Evolutionary conservation across 345 rosid genomes (phyloP).

Genomic region (Conringia planisiliqua): DNA sequence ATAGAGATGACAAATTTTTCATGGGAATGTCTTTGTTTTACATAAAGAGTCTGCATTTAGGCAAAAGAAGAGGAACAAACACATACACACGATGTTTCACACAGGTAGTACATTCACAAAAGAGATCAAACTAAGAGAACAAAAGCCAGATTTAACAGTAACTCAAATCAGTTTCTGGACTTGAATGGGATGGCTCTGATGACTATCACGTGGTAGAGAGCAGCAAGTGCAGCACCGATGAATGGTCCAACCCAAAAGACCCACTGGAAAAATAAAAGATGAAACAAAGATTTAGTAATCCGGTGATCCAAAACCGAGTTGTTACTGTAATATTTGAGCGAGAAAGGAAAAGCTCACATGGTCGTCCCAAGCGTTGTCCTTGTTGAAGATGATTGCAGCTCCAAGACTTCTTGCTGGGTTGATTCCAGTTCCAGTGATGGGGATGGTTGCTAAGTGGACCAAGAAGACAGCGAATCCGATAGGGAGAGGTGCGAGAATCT

Average conservation of each 20-base stretch:
- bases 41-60: conserved; percentile 6
- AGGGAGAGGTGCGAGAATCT: conserved; percentile 49
- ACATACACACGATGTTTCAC: conserved; percentile 17
- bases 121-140: conserved; percentile 22
- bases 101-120: conserved; percentile 21
- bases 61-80: conserved; percentile 20
- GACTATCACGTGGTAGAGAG: conserved; percentile 50
- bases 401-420: conserved; percentile 57
- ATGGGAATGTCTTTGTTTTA: conserved; percentile 8
- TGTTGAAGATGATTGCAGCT: conserved; percentile 47
- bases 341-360: conserved; percentile 35
- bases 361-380: conserved; percentile 47
- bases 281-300: not conserved
- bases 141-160: not conserved
- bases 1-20: not conserved
- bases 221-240: conserved; percentile 53
- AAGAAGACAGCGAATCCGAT: conserved; percentile 54
- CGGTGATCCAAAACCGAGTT: not conserved
- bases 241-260: conserved; percentile 62
- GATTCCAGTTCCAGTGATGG: conserved; percentile 49
- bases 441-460: conserved; percentile 55
- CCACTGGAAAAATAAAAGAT: conserved; percentile 33
- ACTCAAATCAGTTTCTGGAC: conserved; percentile 27
- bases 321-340: not conserved
- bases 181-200: conserved; percentile 56